Base-by-base conservation (phyloP, 345 rosid genomes). In the Gossypium australe region DNA sequence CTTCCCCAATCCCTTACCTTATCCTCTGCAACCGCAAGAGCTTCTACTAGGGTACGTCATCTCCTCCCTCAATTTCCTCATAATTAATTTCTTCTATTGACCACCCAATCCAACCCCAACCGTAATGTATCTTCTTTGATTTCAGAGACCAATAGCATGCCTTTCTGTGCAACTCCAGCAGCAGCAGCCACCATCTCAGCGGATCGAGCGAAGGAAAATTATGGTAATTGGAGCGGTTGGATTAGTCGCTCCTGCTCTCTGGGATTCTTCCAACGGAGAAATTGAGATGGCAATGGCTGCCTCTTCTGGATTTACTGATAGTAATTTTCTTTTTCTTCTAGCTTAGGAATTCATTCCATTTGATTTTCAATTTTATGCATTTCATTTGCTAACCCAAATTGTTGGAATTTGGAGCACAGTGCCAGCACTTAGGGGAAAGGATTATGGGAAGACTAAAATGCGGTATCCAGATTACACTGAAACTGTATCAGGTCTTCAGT, bases 371-470 rank as follows among this genome's bases (percentile, higher is more conserved):
- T 12, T 53, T 24, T 34, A 34, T 34, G 41, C 41, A 58, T 29
- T 60, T 27, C 10, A 5, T 22, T 57, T 48, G 20, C 57, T 51
- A 17, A 69, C 45, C 27, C 44, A 27, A 69, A 4, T 27, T 12
- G 22, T 68, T 68, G 44, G 13, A 17, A 69, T 51, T 52, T 52
- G 43, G 29, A 34, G 14, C 38, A 74, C 88, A 93, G 97, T 94
- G 97, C 98, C 98, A 43, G 98, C 97, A 65, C 78, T 94, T 57
- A 85, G 97, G 79, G 97, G 97, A 13, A 94, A 94, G 73, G 94
- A 94, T 84, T 94, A 94, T 71, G 98, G 98, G 65, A 94, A 94
- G 86, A 65, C 97, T 10, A 94, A 88, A 80, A 92, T 92, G 97
- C 81, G 83, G 73, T 94, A 82, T 81, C 94, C 98, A 0, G 97